Base-by-base conservation (phyloP, 768 basidiomycete genomes). In the Polyporus arcularius region DNA sequence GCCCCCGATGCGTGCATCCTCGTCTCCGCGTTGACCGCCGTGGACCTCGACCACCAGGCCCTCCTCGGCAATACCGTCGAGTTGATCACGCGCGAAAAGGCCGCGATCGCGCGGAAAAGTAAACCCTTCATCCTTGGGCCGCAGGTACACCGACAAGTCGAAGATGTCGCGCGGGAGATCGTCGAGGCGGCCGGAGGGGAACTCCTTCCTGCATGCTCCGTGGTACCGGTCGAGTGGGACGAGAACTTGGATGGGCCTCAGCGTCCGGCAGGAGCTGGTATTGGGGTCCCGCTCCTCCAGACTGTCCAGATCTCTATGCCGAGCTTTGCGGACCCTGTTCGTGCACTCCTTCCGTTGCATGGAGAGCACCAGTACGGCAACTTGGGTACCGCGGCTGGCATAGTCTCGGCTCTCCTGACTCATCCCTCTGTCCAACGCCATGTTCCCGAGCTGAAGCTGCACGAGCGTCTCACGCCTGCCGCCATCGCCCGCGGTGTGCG, bases 1-100 rank as follows among this genome's bases (percentile, higher is more conserved):
- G 84, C 98, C 18, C 83, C 91, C 2, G 83, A 88, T 47, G 78
- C 82, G 0, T 76, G 76, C 53, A 82, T 96, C 43, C 73, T 94
- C 35, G 85, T 88, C 1, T 92, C 91, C n/a, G 90, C 86, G 35
- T 78, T 98, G 30, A 93, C 95, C 0, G 75, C 87, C 3, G 91
- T 98, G 21, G 96, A 94, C 72, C 77, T 98, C 45, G 97, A 99
- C 75, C 97, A 98, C 73, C 94, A 96, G 65, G 83, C 83, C 4
- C 94, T 96, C 70, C 80, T 99, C 28, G 97, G 97, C 0, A 72
- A 82, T 55, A 89, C 92, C 0, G 75, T 94, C 4, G 78, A 76
- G 12, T 82, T 79, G 31, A 98, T 98, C 56, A 84, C 95, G 0
- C 75, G 70, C 45, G 90, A 96, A 70, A 99, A 99, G 71, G 86